Evolutionary conservation across 1,139 yeast genomes (phyloP).

Genomic region (Candida dubliniensis): DNA sequence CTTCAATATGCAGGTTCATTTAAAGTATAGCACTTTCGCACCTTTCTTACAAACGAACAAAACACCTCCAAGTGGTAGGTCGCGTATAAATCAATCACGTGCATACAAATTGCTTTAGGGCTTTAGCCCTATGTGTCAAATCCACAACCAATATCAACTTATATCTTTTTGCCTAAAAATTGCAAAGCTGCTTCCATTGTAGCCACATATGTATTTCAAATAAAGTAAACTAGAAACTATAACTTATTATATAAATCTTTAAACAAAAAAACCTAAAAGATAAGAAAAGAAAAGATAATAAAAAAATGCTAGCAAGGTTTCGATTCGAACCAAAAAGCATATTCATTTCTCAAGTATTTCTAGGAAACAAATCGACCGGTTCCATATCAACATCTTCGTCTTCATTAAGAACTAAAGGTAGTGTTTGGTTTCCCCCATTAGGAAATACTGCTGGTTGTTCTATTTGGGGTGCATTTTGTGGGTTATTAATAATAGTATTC

Average conservation of each 20-base stretch:
- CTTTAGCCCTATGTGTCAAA: background rate
- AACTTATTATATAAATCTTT: background rate
- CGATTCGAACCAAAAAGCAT: too few species aligned
- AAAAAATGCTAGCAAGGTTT: too few species aligned
- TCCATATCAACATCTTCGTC: conserved; percentile 39
- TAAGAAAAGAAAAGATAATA: background rate
- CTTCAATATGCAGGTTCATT: background rate
- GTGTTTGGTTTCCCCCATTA: conserved; percentile 18
- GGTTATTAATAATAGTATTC: conserved; percentile 11
- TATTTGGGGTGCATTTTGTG: conserved; percentile 43
- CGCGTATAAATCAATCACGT: background rate
- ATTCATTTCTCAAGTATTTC: conserved; percentile 12
- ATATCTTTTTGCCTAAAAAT: too few species aligned
- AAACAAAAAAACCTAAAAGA: background rate
- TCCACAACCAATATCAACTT: too few species aligned
- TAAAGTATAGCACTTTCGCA: too few species aligned
- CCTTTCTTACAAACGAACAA: too few species aligned
- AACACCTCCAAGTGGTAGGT: background rate
- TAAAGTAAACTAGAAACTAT: too few species aligned
- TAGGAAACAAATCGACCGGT: conserved; percentile 28
- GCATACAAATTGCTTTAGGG: background rate
- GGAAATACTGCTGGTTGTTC: conserved; percentile 46
- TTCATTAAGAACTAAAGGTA: conserved; percentile 25
- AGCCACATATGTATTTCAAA: too few species aligned
- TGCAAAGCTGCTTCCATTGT: too few species aligned